phyloP scores from a whole-genome alignment of 768 basidiomycete species.

The Suillus decipiens region DNA sequence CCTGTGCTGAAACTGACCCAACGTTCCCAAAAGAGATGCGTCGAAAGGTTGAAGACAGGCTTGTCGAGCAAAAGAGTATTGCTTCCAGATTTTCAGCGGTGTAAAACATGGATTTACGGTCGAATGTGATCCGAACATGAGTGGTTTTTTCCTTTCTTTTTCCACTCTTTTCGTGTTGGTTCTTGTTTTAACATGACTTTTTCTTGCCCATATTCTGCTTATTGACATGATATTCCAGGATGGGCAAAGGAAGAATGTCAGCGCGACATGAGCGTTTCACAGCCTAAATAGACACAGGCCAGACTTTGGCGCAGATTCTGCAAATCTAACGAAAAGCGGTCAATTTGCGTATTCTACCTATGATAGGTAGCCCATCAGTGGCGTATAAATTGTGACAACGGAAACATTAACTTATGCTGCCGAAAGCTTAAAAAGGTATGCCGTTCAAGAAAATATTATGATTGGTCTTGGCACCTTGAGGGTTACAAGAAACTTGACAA shows the following conservation, averaged over 20 bases:
- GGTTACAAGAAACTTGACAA: background rate
- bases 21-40: slow-evolving; percentile 49
- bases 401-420: background rate
- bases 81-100: slow-evolving; percentile 50
- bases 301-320: background rate
- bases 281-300: slow-evolving; percentile 14
- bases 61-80: slow-evolving; percentile 47
- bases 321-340: background rate
- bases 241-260: slow-evolving; percentile 57
- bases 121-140: background rate
- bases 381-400: background rate
- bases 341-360: background rate
- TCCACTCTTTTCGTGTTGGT: background rate
- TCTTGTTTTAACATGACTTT: background rate
- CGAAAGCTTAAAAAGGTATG: background rate
- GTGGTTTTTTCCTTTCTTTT: background rate
- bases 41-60: slow-evolving; percentile 50
- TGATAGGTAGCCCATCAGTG: background rate
- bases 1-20: slow-evolving; percentile 50
- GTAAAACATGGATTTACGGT: slow-evolving; percentile 17
- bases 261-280: slow-evolving; percentile 30
- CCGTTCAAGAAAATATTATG: background rate
- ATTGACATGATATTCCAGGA: background rate
- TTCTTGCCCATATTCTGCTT: background rate
- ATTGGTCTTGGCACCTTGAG: background rate